Evolutionary conservation across 768 basidiomycete species (phyloP).

Genomic region (Trametes gibbosa): DNA sequence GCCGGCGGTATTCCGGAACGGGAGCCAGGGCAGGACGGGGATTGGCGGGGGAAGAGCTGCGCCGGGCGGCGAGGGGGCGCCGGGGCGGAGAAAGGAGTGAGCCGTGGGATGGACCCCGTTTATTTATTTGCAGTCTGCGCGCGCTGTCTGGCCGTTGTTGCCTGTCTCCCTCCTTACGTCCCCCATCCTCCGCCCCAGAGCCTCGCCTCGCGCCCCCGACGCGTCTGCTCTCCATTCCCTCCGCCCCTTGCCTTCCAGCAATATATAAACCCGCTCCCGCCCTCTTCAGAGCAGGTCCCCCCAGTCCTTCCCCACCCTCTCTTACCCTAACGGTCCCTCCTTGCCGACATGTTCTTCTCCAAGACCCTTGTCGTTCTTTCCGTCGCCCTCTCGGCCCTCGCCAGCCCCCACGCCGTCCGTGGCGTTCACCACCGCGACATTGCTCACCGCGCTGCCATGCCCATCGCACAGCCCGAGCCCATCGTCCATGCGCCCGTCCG

Average conservation of each 20-base stretch:
- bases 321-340: slow-evolving; percentile 13
- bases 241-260: not conserved
- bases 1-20: not conserved
- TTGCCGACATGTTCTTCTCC: slow-evolving; percentile 40
- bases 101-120: slow-evolving; percentile 1
- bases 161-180: slow-evolving; percentile 7
- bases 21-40: slow-evolving; percentile 4
- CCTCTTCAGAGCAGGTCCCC: slow-evolving; percentile 13
- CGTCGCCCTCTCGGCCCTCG: slow-evolving; percentile 40
- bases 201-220: slow-evolving; percentile 11
- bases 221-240: slow-evolving; percentile 9
- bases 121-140: slow-evolving; percentile 1
- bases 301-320: slow-evolving; percentile 16
- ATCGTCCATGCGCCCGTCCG: slow-evolving; percentile 14
- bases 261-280: slow-evolving; percentile 16
- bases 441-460: slow-evolving; percentile 42
- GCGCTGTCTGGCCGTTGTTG: not conserved
- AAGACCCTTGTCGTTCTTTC: slow-evolving; percentile 43
- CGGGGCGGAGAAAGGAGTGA: not conserved
- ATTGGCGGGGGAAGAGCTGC: not conserved
- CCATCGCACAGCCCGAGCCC: slow-evolving; percentile 22
- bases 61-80: slow-evolving; percentile 3
- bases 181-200: slow-evolving; percentile 11
- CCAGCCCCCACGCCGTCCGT: slow-evolving; percentile 40
- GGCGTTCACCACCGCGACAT: slow-evolving; percentile 40